phyloP scores from a whole-genome alignment of 2,329 filamentous ascomycete genomes.

The Aspergillus quadricinctus region DNA sequence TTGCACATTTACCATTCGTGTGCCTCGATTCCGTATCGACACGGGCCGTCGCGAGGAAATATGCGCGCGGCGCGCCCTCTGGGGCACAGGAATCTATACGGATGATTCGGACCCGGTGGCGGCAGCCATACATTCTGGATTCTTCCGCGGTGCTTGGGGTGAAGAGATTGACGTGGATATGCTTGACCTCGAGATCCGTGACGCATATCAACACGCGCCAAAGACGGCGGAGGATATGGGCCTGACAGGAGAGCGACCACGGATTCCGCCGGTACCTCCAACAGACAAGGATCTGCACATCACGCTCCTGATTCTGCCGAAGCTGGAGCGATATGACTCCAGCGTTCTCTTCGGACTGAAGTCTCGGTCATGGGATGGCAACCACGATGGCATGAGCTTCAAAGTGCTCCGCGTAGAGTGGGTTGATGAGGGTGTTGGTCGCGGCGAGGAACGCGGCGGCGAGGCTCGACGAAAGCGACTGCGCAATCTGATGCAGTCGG shows the following conservation, averaged over 20 bases:
- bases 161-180: conserved; percentile 69
- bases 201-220: conserved; percentile 42
- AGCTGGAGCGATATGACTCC: conserved; percentile 69
- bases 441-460: conserved; percentile 44
- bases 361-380: conserved; percentile 71
- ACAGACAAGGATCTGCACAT: conserved; percentile 77
- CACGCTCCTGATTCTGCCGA: conserved; percentile 76
- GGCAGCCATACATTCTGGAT: conserved; percentile 88
- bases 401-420: conserved; percentile 78
- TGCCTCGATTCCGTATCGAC: conserved; percentile 73
- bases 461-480: conserved; percentile 48
- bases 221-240: conserved; percentile 35
- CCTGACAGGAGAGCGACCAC: conserved; percentile 23
- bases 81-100: conserved; percentile 92
- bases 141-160: conserved; percentile 83
- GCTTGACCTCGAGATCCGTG: conserved; percentile 54
- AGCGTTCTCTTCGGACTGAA: conserved; percentile 75
- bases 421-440: conserved; percentile 65
- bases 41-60: conserved; percentile 73
- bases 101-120: conserved; percentile 93
- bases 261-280: conserved; percentile 48
- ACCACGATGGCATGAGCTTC: conserved; percentile 85
- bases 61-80: conserved; percentile 72
- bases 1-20: conserved; percentile 82
- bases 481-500: conserved; percentile 39